Percentiles rank a stretch among this genome's conserved stretches.
Evolutionary conservation across 2,329 filamentous ascomycete species (phyloP).

Genomic region (Neonectria punicea): DNA sequence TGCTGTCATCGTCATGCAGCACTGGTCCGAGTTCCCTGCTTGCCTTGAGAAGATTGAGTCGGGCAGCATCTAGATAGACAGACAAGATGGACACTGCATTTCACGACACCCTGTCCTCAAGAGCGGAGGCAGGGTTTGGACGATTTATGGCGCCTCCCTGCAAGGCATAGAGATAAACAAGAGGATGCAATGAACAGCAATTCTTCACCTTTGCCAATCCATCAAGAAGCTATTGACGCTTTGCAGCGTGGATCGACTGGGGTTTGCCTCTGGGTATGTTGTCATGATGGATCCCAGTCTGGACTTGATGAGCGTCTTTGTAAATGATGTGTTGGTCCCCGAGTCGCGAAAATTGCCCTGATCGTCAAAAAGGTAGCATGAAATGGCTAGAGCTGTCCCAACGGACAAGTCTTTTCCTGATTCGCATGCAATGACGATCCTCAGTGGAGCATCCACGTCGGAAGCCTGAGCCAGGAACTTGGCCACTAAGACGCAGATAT

Average conservation of each 20-base stretch:
- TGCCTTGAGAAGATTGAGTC: constrained; percentile 59
- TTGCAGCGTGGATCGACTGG: constrained; percentile 85
- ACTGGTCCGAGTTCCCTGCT: constrained; percentile 67
- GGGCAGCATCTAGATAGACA: constrained; percentile 44
- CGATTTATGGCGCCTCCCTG: constrained; percentile 11
- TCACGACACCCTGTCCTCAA: constrained; percentile 32
- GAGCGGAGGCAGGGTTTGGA: constrained; percentile 20
- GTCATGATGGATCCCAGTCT: constrained; percentile 86
- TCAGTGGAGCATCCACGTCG: constrained; percentile 14
- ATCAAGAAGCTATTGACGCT: constrained; percentile 93
- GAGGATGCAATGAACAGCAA: constrained; percentile 22
- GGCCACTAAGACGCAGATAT: constrained; percentile 67
- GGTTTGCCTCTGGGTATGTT: constrained; percentile 81
- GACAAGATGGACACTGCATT: constrained; percentile 14
- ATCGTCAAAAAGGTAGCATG: constrained; percentile 78
- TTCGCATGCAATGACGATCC: constrained; percentile 74
- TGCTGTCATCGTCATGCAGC: constrained; percentile 69
- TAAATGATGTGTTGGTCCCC: constrained; percentile 55
- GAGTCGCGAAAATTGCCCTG: constrained; percentile 59
- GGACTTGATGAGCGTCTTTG: constrained; percentile 81
- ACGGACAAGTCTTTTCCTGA: constrained; percentile 84
- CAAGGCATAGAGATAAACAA: constrained; percentile 30
- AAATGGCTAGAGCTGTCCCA: constrained; percentile 78
- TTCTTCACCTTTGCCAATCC: constrained; percentile 56
- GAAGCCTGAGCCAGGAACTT: constrained; percentile 46